phyloP scores from a whole-genome alignment of 1,139 yeast genomes.

The Suhomyces guaymorum region DNA sequence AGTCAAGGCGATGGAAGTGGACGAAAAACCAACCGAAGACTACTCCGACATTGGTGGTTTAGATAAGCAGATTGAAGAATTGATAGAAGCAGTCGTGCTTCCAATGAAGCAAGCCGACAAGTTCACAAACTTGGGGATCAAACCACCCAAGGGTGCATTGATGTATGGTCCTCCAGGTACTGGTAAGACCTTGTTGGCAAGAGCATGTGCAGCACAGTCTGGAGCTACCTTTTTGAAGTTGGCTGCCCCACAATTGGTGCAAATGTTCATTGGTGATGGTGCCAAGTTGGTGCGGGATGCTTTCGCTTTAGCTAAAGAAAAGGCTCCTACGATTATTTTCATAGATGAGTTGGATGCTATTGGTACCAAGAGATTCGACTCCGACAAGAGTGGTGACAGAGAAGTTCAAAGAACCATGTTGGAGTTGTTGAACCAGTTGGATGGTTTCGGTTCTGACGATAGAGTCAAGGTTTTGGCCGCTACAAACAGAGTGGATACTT shows the following conservation, averaged over 20 bases:
- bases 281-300: slow-evolving; percentile 98
- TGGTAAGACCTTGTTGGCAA: slow-evolving; percentile 92
- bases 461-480: slow-evolving; percentile 97
- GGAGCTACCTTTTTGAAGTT: slow-evolving; percentile 96
- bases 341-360: slow-evolving; percentile 98
- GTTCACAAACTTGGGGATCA: slow-evolving; percentile 87
- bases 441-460: slow-evolving; percentile 98
- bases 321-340: slow-evolving; percentile 96
- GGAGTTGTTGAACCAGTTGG: slow-evolving; percentile 93
- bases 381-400: slow-evolving; percentile 96
- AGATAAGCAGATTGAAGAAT: slow-evolving; percentile 96
- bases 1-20: slow-evolving; percentile 99
- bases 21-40: slow-evolving; percentile 96
- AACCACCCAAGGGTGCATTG: slow-evolving; percentile 96
- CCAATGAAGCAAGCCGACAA: slow-evolving; percentile 99
- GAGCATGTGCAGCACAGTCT: slow-evolving; percentile 99
- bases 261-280: slow-evolving; percentile 99
- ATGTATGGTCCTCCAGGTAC: slow-evolving; percentile 99
- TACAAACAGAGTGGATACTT: slow-evolving; percentile 94
- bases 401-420: slow-evolving; percentile 99
- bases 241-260: slow-evolving; percentile 98
- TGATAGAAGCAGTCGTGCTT: slow-evolving; percentile 95
- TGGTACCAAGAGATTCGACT: slow-evolving; percentile 97
- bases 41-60: slow-evolving; percentile 97
- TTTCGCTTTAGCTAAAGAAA: slow-evolving; percentile 96